Conservation (phyloP, 1,139 yeast species). For the Candida freyschussii region DNA sequence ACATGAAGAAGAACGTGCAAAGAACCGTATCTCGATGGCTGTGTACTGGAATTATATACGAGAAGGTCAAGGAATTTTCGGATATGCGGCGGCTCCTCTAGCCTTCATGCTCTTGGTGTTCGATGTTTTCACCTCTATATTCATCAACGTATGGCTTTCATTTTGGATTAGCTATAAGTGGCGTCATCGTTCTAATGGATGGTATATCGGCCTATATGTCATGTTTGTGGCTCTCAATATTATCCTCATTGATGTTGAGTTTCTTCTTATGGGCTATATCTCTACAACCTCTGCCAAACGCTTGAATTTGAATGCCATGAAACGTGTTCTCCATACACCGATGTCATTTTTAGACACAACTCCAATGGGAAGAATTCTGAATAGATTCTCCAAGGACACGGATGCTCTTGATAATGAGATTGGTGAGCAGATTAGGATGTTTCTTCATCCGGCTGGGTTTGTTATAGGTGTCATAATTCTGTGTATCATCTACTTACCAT, state of each 20-base stretch:
- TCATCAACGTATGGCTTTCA: constrained; percentile 79
- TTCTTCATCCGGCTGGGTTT: constrained; percentile 47
- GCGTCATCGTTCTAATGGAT: constrained; percentile 38
- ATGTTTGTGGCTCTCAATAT: constrained; percentile 48
- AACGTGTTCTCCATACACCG: constrained; percentile 68
- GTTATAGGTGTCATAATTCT: constrained; percentile 57
- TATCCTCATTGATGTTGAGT: constrained; percentile 45
- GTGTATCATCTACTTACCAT: constrained; percentile 63
- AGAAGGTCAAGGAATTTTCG: constrained; percentile 43
- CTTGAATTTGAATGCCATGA: constrained; percentile 48
- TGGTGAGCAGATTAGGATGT: constrained; percentile 52
- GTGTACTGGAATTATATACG: constrained; percentile 50
- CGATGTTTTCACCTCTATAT: constrained; percentile 55
- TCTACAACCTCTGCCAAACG: constrained; percentile 41
- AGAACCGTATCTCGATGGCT: constrained; percentile 40
- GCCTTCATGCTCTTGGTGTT: constrained; percentile 34
- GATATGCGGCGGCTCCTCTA: constrained; percentile 37
- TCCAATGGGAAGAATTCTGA: constrained; percentile 66
- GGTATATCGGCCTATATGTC: constrained; percentile 69
- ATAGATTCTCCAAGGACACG: constrained; percentile 77
- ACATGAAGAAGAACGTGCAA: constrained; percentile 44
- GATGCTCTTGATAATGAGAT: constrained; percentile 77
- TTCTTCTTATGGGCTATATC: constrained; percentile 50
- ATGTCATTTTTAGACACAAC: constrained; percentile 65
- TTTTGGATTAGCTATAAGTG: constrained; percentile 72